Evolutionary conservation across 306 rosid species (phyloP).

Genomic region (Fragaria ananassa): DNA sequence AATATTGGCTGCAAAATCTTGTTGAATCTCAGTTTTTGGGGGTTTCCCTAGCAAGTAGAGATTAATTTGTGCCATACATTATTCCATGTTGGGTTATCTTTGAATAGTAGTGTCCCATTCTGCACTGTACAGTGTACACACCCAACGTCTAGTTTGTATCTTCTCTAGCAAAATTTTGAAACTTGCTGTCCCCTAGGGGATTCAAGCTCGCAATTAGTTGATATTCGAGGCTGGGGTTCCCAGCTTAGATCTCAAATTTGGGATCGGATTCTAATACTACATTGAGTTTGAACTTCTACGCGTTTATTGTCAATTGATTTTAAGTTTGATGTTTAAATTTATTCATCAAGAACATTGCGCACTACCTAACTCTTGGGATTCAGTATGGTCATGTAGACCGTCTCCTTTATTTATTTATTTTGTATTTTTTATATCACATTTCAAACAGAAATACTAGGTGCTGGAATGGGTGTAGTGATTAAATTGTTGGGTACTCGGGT

Average conservation of each 20-base stretch:
- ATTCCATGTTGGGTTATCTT: not conserved
- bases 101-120: not conserved
- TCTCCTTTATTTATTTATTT: too few relatives aligned
- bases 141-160: not conserved
- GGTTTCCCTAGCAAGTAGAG: not conserved
- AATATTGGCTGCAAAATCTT: not conserved
- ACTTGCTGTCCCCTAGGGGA: not conserved
- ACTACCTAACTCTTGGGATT: too few relatives aligned
- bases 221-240: not conserved
- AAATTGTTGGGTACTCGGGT: not conserved
- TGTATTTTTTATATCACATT: not conserved
- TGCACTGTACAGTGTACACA: not conserved
- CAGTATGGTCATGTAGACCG: too few relatives aligned
- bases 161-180: not conserved
- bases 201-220: not conserved
- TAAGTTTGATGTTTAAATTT: not conserved
- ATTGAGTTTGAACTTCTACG: too few relatives aligned
- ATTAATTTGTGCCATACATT: not conserved
- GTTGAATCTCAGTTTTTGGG: not conserved
- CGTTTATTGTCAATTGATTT: too few relatives aligned
- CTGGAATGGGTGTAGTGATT: not conserved
- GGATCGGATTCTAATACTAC: not conserved
- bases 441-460: not conserved
- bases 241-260: not conserved
- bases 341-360: not conserved